Conservation (phyloP, 495 filamentous ascomycete genomes). For the Stereocaulon alpinum region DNA sequence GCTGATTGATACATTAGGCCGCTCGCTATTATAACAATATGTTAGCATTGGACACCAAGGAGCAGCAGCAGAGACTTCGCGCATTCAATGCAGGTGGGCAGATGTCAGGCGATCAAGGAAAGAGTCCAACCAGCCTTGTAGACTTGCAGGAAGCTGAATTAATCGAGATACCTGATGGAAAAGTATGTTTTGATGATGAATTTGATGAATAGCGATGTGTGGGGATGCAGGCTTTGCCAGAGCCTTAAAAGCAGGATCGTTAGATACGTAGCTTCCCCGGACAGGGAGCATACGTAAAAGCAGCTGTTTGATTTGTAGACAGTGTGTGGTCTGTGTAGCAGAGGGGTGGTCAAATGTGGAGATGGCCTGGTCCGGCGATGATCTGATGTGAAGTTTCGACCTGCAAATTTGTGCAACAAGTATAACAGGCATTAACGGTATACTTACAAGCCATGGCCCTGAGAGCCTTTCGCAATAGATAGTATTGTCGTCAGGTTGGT, state of each 20-base stretch:
- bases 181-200: slow-evolving; percentile 18
- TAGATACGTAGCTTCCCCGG: neutral
- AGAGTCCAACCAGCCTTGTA: neutral
- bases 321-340: neutral
- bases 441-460: slow-evolving; percentile 37
- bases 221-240: neutral
- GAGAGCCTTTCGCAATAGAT: slow-evolving; percentile 22
- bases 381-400: neutral
- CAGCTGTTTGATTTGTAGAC: neutral
- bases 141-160: neutral
- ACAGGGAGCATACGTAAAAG: neutral
- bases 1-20: slow-evolving; percentile 21
- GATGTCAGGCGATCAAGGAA: slow-evolving; percentile 19
- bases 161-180: slow-evolving; percentile 13
- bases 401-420: neutral
- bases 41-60: slow-evolving; percentile 21
- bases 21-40: slow-evolving; percentile 18
- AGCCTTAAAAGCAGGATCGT: neutral
- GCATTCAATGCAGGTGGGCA: slow-evolving; percentile 4
- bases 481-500: slow-evolving; percentile 11
- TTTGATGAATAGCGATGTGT: slow-evolving; percentile 17
- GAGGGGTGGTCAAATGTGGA: slow-evolving; percentile 1
- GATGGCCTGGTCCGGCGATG: slow-evolving; percentile 10
- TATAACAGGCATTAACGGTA: neutral
- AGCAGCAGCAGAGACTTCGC: slow-evolving; percentile 3